Conservation (phyloP, 2,329 filamentous ascomycete genomes). For the Arthrocladium fulminans region DNA sequence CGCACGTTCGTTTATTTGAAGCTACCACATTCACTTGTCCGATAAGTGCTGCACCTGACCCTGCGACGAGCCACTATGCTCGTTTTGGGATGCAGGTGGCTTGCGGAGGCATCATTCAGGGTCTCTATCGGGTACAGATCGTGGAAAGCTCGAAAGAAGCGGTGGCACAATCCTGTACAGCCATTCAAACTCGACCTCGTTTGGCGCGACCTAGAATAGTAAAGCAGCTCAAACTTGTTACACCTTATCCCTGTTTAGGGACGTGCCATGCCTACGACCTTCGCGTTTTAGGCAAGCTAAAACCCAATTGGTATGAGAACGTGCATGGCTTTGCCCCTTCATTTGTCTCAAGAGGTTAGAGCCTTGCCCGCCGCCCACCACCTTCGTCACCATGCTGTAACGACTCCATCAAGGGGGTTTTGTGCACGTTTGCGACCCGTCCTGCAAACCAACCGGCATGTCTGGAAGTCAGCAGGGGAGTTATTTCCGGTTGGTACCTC, state of each 20-base stretch:
- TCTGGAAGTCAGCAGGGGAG: neutral
- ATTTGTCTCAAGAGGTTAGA: conserved; percentile 1
- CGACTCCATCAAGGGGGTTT: neutral
- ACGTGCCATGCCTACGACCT: neutral
- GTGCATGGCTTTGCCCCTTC: neutral
- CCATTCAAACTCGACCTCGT: neutral
- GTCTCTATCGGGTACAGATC: neutral
- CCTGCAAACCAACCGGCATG: neutral
- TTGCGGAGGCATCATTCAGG: neutral
- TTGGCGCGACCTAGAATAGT: neutral
- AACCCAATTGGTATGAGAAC: neutral
- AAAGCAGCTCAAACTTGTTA: neutral
- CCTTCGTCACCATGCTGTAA: neutral
- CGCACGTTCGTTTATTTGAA: too few species aligned
- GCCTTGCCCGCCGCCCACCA: neutral
- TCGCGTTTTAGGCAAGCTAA: conserved; percentile 2
- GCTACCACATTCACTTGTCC: too few species aligned
- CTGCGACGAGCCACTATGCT: too few species aligned
- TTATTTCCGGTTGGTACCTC: neutral
- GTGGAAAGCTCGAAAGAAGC: neutral
- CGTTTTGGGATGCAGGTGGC: too few species aligned
- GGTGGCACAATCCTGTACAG: neutral
- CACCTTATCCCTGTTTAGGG: neutral
- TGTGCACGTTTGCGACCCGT: neutral
- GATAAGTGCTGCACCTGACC: too few species aligned